phyloP scores from a whole-genome alignment of 1,284 basidiomycete genomes.

The Tetrapyrgos nigripes region DNA sequence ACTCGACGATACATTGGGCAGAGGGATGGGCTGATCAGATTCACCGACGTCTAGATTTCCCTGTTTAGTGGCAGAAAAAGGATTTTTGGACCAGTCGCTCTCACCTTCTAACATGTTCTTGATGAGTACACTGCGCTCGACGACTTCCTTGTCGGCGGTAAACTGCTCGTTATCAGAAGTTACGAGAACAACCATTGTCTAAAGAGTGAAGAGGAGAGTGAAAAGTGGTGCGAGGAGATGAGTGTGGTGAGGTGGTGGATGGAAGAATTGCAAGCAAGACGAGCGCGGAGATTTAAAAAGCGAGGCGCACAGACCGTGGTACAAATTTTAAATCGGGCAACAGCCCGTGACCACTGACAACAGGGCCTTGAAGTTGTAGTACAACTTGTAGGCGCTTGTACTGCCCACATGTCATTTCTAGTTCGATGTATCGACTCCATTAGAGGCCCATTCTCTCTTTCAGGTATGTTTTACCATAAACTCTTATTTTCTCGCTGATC shows the following conservation, averaged over 20 bases:
- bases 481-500: conserved; percentile 17
- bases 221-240: neutral
- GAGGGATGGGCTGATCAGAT: conserved; percentile 91
- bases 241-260: neutral
- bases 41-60: conserved; percentile 84
- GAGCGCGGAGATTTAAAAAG: neutral
- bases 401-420: conserved; percentile 49
- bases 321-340: too few relatives aligned
- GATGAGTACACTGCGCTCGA: conserved; percentile 4
- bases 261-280: neutral
- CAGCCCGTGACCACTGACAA: too few relatives aligned
- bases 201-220: neutral
- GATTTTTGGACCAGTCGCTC: neutral
- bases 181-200: conserved; percentile 9
- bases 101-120: conserved; percentile 8
- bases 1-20: conserved; percentile 96
- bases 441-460: conserved; percentile 35
- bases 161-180: conserved; percentile 6
- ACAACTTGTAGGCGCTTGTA: neutral
- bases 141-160: conserved; percentile 7
- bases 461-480: conserved; percentile 43
- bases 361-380: neutral
- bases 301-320: too few relatives aligned
- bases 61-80: conserved; percentile 11
- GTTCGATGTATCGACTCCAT: conserved; percentile 41